A percentile compares a stretch with the other conserved stretches of the same genome.
Conservation (phyloP, 1,284 basidiomycete genomes). For the Amylostereum areolatum region DNA sequence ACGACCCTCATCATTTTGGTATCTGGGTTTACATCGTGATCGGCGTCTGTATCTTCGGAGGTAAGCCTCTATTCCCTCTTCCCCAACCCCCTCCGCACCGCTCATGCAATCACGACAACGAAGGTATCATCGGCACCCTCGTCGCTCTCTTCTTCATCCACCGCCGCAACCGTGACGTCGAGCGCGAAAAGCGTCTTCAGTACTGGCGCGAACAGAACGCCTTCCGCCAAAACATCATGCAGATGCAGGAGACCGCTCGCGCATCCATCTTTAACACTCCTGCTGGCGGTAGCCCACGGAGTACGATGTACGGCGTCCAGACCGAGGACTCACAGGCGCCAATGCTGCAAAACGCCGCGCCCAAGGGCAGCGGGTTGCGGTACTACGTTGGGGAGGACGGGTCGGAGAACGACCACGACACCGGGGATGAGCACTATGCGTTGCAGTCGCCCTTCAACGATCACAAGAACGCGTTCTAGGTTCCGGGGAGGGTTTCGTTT, state of each 20-base stretch:
- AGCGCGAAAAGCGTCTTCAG: slow-evolving; percentile 75
- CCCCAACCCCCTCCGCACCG: too few relatives aligned
- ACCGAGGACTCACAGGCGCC: slow-evolving; percentile 53
- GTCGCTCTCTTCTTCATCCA: slow-evolving; percentile 66
- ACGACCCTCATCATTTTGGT: slow-evolving; percentile 59
- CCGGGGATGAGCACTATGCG: slow-evolving; percentile 8
- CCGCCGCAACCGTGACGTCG: slow-evolving; percentile 61
- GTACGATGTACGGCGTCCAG: slow-evolving; percentile 34
- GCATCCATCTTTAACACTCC: slow-evolving; percentile 54
- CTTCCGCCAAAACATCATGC: slow-evolving; percentile 70
- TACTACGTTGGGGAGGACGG: slow-evolving; percentile 51
- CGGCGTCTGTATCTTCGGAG: slow-evolving; percentile 64
- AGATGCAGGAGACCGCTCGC: slow-evolving; percentile 69
- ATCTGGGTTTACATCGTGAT: slow-evolving; percentile 71
- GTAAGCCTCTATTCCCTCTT: slow-evolving; percentile 32
- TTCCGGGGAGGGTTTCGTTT: too few relatives aligned
- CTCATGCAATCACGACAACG: neutral
- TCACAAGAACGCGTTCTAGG: too few relatives aligned
- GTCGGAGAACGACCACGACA: slow-evolving; percentile 28
- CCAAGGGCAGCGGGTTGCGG: slow-evolving; percentile 49
- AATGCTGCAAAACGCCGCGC: slow-evolving; percentile 39
- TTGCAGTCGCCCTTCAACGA: too few relatives aligned
- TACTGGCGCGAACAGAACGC: slow-evolving; percentile 87
- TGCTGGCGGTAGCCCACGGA: slow-evolving; percentile 32
- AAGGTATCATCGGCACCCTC: slow-evolving; percentile 70